Evolutionary conservation across 805 yeast genomes (phyloP).

Genomic region (Ogataea salicorniae): DNA sequence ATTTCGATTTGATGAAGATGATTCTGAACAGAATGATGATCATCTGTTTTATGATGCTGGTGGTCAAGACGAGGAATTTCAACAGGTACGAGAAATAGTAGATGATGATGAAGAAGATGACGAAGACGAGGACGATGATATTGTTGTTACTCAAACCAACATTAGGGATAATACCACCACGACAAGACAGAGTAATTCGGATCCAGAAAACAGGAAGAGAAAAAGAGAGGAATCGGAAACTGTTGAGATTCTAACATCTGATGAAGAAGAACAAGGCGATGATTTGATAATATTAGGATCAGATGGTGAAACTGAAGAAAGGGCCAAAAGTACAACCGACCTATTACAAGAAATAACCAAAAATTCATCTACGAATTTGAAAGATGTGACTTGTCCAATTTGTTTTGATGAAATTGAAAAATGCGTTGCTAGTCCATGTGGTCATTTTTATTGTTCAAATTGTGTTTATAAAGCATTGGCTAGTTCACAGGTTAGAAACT

Average conservation of each 20-base stretch:
- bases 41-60: too few species aligned
- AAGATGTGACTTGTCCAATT: slow-evolving; percentile 44
- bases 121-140: slow-evolving; percentile 2
- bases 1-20: too few species aligned
- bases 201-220: not conserved
- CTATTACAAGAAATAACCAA: slow-evolving; percentile 18
- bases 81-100: not conserved
- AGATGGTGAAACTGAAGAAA: slow-evolving; percentile 31
- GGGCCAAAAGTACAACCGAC: slow-evolving; percentile 32
- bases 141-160: not conserved
- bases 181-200: not conserved
- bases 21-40: too few species aligned
- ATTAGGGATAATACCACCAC: not conserved
- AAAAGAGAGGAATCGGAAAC: not conserved
- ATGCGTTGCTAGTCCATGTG: slow-evolving; percentile 50
- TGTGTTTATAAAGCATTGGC: slow-evolving; percentile 49
- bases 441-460: slow-evolving; percentile 51
- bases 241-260: not conserved
- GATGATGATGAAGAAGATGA: not conserved
- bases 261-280: slow-evolving; percentile 11
- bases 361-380: slow-evolving; percentile 25
- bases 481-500: slow-evolving; percentile 32
- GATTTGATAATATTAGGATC: slow-evolving; percentile 30
- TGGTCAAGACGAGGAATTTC: too few species aligned
- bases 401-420: slow-evolving; percentile 49